phyloP scores from a whole-genome alignment of 495 filamentous ascomycete genomes.

The Penicillium macrosclerotiorum region DNA sequence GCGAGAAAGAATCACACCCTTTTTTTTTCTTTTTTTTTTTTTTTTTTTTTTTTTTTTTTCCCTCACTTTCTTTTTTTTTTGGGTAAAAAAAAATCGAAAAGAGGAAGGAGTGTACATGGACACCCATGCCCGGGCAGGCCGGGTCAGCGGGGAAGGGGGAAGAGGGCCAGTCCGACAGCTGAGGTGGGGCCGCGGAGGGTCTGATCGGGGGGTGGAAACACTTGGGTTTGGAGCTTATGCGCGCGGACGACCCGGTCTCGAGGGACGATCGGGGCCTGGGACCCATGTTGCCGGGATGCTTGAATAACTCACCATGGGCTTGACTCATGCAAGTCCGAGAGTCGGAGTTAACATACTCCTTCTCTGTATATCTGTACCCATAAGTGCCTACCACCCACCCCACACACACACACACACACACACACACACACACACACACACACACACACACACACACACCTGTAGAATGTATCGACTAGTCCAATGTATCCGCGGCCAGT shows the following conservation, averaged over 20 bases:
- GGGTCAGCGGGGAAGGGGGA: not conserved
- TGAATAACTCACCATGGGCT: not conserved
- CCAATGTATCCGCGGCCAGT: too few relatives aligned
- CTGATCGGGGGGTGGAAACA: not conserved
- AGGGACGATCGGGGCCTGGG: not conserved
- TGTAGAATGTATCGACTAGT: too few relatives aligned
- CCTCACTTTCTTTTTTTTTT: too few relatives aligned
- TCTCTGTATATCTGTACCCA: too few relatives aligned
- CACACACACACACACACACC: too few relatives aligned
- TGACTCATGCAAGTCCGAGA: not conserved
- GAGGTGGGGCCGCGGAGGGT: constrained; percentile 1
- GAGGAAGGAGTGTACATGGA: not conserved
- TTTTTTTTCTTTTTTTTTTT: too few relatives aligned
- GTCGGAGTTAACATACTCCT: not conserved
- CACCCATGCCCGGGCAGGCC: not conserved
- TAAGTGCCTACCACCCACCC: too few relatives aligned
- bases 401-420: too few relatives aligned
- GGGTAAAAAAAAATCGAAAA: too few relatives aligned
- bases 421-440: too few relatives aligned
- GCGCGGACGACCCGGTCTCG: not conserved
- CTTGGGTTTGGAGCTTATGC: constrained; percentile 4
- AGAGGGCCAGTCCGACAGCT: constrained; percentile 9
- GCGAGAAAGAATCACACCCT: too few relatives aligned
- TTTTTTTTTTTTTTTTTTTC: too few relatives aligned
- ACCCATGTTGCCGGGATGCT: not conserved